Conservation (phyloP, 495 filamentous ascomycete species). For the Penicillium pancosmium region DNA sequence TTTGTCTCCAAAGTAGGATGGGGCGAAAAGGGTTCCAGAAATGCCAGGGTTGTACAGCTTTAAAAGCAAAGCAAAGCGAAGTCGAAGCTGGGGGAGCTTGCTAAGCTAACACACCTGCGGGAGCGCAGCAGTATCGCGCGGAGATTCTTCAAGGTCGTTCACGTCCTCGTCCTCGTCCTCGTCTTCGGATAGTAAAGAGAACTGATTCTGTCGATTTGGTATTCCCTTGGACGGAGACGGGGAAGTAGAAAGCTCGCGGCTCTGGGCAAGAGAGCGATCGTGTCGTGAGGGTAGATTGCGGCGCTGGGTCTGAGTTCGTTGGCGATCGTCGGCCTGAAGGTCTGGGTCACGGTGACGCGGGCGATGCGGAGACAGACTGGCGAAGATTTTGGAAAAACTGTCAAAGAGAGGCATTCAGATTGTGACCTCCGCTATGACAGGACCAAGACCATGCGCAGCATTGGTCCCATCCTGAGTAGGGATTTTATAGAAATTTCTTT, state of each 20-base stretch:
- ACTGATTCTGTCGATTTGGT: neutral
- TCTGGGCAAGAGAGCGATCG: slow-evolving; percentile 11
- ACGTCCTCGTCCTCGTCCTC: neutral
- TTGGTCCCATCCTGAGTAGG: slow-evolving; percentile 16
- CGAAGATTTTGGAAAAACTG: slow-evolving; percentile 18
- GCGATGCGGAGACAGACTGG: slow-evolving; percentile 25
- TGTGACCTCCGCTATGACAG: slow-evolving; percentile 9
- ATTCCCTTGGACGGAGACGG: neutral
- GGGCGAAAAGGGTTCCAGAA: neutral
- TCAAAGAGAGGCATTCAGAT: slow-evolving; percentile 26
- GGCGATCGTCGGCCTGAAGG: slow-evolving; percentile 18
- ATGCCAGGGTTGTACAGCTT: neutral
- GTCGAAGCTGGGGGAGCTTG: neutral
- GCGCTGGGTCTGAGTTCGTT: slow-evolving; percentile 6
- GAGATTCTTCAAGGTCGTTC: neutral
- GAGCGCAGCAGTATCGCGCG: slow-evolving; percentile 8
- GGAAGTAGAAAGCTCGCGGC: neutral
- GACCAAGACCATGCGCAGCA: slow-evolving; percentile 17
- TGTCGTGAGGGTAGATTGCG: slow-evolving; percentile 6
- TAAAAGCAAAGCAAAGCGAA: slow-evolving; percentile 3
- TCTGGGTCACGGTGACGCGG: slow-evolving; percentile 5
- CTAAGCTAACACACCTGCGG: slow-evolving; percentile 21
- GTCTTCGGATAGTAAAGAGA: slow-evolving; percentile 5
- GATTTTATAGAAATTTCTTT: neutral
- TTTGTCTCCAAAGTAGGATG: no score